Base-by-base conservation (phyloP, 352 stramenopile species). In the Phytopythium delawarense region DNA sequence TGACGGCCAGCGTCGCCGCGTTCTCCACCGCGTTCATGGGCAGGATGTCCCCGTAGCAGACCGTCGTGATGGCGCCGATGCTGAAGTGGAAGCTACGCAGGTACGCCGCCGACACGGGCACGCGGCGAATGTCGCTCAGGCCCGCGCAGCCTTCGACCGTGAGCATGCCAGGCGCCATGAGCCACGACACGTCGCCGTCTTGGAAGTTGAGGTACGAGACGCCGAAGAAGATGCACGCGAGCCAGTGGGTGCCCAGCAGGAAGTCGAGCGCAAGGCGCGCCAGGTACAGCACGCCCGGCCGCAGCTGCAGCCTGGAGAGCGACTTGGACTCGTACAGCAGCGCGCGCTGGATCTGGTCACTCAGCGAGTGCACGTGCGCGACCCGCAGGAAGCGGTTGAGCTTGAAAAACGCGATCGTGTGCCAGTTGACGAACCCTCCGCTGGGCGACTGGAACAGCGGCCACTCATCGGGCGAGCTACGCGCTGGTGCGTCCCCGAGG, bases 21-120 rank as follows among this genome's bases (percentile, higher is more conserved):
- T 72, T 90, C 68, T 93, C 81, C 25, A 68, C 64, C 4, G 76
- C 78, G 57, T 91, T 91, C 70, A 81, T 70, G 21, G 81, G 81
- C 2, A 79, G 54, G 44, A 91, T 91, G 57, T 91, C 81, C 0
- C 79, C 79, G 59, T 91, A 91, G 42, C 68, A 91, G 1, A 91
- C 81, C 0, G 81, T 91, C 28, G 79, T 91, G 62, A 89, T 87
- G n/a, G 81, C 81, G 6, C 79, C 79, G 34, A 91, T 89, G 50
- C 81, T 88, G 50, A 87, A 91, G 62, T 91, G 76, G 16, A 76
- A 80, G 42, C 74, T 80, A 12, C 81, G 81, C 23, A 79, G 42
- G 46, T 89, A 91, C 11, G 70, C 66, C 11, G 74, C 53, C 2
- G 61, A 13, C 5, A 86, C 35, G 2, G 81, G 58, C 21, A 91